phyloP scores from a whole-genome alignment of 2,329 filamentous ascomycete species.

The Penicillium fuscoglaucum region DNA sequence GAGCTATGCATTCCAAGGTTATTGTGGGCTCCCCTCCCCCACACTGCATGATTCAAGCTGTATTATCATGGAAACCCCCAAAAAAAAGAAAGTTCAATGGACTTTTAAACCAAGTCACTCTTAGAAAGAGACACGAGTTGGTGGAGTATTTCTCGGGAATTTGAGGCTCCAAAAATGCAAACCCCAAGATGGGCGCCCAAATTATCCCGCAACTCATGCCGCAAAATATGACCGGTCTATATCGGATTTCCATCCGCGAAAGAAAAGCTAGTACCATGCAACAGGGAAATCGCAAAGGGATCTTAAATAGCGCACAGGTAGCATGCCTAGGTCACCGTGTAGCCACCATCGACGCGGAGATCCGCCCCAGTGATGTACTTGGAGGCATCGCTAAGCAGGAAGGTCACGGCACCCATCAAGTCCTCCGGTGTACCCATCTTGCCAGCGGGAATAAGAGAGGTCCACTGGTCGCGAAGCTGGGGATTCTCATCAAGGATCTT shows the following conservation, averaged over 20 bases:
- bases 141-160: background rate
- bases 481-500: slow-evolving; percentile 95
- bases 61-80: background rate
- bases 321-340: slow-evolving; percentile 68
- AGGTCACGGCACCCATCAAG: slow-evolving; percentile 88
- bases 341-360: slow-evolving; percentile 82
- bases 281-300: background rate
- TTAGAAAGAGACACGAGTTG: background rate
- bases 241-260: background rate
- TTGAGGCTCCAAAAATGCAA: background rate
- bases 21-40: background rate
- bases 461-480: slow-evolving; percentile 87
- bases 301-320: background rate
- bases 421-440: slow-evolving; percentile 93
- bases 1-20: background rate
- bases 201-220: background rate
- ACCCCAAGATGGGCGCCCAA: background rate
- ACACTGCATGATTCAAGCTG: background rate
- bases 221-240: background rate
- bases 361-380: slow-evolving; percentile 74
- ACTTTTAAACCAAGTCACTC: background rate
- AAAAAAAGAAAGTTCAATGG: too few species aligned
- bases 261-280: slow-evolving; percentile 8
- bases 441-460: slow-evolving; percentile 83
- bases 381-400: slow-evolving; percentile 77